Percentiles rank a stretch among this genome's conserved stretches.
These are phyloP conservation scores for Spraguea lophii DNA, from an alignment of 371 early-diverging fungal species.

Conservation along the genomic window DNA sequence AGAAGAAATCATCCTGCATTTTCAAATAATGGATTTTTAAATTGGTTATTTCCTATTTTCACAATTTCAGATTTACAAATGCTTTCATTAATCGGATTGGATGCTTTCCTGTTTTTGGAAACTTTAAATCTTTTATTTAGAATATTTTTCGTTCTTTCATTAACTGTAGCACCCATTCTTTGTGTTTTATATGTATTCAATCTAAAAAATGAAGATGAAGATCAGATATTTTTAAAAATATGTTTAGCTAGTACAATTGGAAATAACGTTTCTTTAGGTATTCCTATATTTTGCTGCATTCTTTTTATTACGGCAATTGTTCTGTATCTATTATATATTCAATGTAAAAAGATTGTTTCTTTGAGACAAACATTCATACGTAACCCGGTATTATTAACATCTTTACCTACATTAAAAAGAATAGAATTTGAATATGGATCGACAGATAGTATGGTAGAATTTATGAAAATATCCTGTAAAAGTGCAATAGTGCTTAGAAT, in stretches of 20 bases:
- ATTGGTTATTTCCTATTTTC: conserved; percentile 41
- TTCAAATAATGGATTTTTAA: conserved; percentile 28
- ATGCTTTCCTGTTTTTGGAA: conserved; percentile 46
- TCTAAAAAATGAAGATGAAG: background rate
- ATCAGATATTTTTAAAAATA: conserved; percentile 20
- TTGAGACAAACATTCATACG: conserved; percentile 43
- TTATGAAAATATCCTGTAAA: conserved; percentile 31
- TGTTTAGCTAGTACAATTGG: conserved; percentile 2
- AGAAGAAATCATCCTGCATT: conserved; percentile 41
- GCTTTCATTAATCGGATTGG: conserved; percentile 42
- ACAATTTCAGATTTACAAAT: conserved; percentile 32
- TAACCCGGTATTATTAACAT: conserved; percentile 39
- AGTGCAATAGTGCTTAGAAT: conserved; percentile 36
- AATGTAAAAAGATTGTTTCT: conserved; percentile 42
- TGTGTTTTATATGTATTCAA: conserved; percentile 24
- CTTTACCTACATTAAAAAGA: conserved; percentile 38
- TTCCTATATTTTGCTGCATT: conserved; percentile 6
- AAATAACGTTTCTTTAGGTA: conserved; percentile 4
- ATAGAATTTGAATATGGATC: conserved; percentile 9
- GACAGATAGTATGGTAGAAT: conserved; percentile 23
- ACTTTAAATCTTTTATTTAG: conserved; percentile 42
- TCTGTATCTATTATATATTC: conserved; percentile 44
- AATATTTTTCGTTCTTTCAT: conserved; percentile 12
- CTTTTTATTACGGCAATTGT: conserved; percentile 32
- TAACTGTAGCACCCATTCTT: conserved; percentile 28